Percentiles rank a stretch among this genome's conserved stretches.
Evolutionary conservation across 2,329 filamentous ascomycete genomes (phyloP).

Genomic region (Xylariaceae sp.): DNA sequence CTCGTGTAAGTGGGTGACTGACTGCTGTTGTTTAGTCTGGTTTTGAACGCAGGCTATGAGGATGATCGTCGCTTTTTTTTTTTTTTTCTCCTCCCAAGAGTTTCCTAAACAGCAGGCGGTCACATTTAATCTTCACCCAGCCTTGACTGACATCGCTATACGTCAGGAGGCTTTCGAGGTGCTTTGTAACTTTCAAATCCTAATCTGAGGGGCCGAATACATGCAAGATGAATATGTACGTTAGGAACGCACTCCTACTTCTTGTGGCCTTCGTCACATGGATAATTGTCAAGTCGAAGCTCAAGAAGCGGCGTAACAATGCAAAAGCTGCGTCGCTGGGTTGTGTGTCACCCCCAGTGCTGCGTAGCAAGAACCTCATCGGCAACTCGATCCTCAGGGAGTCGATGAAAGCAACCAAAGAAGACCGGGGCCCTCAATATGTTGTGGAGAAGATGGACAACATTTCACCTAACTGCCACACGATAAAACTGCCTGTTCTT

Average conservation of each 20-base stretch:
- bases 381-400: conserved; percentile 41
- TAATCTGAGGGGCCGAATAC: conserved; percentile 8
- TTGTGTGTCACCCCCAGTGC: conserved; percentile 38
- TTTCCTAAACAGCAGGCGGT: too few relatives aligned
- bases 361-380: conserved; percentile 42
- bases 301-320: conserved; percentile 35
- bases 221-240: conserved; percentile 20
- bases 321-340: conserved; percentile 38
- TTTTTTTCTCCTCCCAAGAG: too few relatives aligned
- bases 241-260: conserved; percentile 19
- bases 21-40: too few relatives aligned
- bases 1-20: too few relatives aligned
- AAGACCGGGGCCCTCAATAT: conserved; percentile 43
- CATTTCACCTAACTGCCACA: conserved; percentile 40
- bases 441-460: conserved; percentile 41
- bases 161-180: not conserved
- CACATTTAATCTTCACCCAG: too few relatives aligned
- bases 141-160: too few relatives aligned
- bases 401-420: conserved; percentile 42
- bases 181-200: not conserved
- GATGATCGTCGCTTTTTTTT: too few relatives aligned
- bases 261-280: conserved; percentile 31
- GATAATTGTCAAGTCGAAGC: conserved; percentile 34
- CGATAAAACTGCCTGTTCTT: conserved; percentile 43
- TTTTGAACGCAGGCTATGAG: too few relatives aligned